Evolutionary conservation across 768 basidiomycete genomes (phyloP), one percentile per base, ranked within the genome.

Genomic region (Termitomyces sp.): DNA sequence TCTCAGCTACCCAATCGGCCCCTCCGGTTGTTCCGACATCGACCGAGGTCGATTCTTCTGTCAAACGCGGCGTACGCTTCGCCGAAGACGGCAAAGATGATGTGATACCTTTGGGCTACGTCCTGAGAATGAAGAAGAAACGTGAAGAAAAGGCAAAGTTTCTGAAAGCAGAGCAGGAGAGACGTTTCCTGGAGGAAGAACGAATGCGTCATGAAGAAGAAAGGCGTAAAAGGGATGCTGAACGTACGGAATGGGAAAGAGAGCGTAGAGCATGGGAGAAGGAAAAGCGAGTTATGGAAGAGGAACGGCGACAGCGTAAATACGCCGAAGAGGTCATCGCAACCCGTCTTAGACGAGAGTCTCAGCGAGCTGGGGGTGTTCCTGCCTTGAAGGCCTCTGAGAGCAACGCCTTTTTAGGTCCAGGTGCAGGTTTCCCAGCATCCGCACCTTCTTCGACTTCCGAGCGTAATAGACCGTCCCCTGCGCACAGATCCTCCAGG

Each of bases 71-170:
- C 10, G 87, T 87, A 9, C 80, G 85, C 45, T 87, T 88, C 59
- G 82, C 78, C 32, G 84, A 86, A 62, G 81, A 83, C 63, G 80
- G 82, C 65, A 84, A 82, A 58, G 87, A 88, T 43, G 88, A 90
- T 67, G 75, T 76, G 53, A 75, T 88, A 61, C 90, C 90, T 3
- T 72, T 90, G 42, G 83, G 80, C 18, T 82, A 90, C 65, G 80
- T 85, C n/a, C 72, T 88, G 65, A 85, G 86, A 54, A 80, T 80
- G 69, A 86, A 84, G 74, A 86, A 85, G 75, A 83, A 82, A 64
- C 84, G 85, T 45, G 87, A 86, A 69, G 83, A 88, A 70, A 87
- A 87, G 73, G 85, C 84, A 45, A 79, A 71, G 45, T 87, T 89
- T 63, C 73, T 90, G 64, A 79, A 76, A 46, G 78, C 78, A 68